Percentiles rank a stretch among this genome's conserved stretches.
Evolutionary conservation across 495 filamentous ascomycete species (phyloP).

Genomic region (Hypoxylon intermedium): DNA sequence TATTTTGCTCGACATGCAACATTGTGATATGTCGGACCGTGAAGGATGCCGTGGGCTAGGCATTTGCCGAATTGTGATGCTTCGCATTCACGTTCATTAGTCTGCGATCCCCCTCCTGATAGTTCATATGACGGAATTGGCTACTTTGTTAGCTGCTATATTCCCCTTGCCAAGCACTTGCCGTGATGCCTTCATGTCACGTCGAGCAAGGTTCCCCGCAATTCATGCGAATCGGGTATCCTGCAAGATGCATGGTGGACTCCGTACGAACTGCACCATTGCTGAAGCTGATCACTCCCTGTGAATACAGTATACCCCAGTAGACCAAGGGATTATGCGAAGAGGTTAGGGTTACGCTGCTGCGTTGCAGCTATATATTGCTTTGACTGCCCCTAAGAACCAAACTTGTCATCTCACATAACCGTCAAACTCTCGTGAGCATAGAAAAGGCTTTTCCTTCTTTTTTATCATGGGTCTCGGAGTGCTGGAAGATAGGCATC

Average conservation of each 20-base stretch:
- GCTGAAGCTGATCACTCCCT: slow-evolving; percentile 2
- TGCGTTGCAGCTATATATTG: slow-evolving; percentile 17
- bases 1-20: too few species aligned
- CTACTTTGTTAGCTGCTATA: slow-evolving; percentile 7
- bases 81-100: too few species aligned
- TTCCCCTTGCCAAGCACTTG: slow-evolving; percentile 16
- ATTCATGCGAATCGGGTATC: slow-evolving; percentile 5
- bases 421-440: not conserved
- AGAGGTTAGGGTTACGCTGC: slow-evolving; percentile 14
- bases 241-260: slow-evolving; percentile 11
- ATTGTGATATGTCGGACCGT: too few species aligned
- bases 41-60: too few species aligned
- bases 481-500: slow-evolving; percentile 36
- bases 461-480: slow-evolving; percentile 35
- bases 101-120: not conserved
- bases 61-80: too few species aligned
- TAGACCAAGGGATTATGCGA: slow-evolving; percentile 1
- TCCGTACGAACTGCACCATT: slow-evolving; percentile 5
- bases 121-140: slow-evolving; percentile 1
- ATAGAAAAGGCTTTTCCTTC: not conserved
- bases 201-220: slow-evolving; percentile 38
- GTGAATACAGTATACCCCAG: slow-evolving; percentile 11
- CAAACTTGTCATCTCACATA: not conserved
- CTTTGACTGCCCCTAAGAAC: not conserved
- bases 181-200: slow-evolving; percentile 34